Conservation (phyloP, 2,329 filamentous ascomycete genomes). For the Xylariaceae sp. region DNA sequence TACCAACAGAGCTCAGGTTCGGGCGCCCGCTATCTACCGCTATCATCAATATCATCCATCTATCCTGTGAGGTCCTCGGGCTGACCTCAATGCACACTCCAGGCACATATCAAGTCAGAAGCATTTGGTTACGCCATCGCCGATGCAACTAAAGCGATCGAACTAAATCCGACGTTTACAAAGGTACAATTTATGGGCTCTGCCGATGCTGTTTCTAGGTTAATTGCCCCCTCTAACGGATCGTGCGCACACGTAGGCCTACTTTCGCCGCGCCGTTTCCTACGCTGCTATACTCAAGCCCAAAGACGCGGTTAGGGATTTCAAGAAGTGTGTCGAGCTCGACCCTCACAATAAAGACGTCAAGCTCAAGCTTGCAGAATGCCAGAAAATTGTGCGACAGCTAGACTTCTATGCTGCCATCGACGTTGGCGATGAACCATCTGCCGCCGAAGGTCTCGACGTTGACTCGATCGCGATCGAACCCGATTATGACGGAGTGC, state of each 20-base stretch:
- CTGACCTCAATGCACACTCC: constrained; percentile 36
- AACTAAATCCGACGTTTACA: constrained; percentile 79
- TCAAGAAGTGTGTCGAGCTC: constrained; percentile 83
- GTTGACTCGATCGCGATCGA: constrained; percentile 82
- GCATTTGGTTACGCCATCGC: constrained; percentile 88
- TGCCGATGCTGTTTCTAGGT: not conserved
- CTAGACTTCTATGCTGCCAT: constrained; percentile 93
- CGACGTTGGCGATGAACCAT: constrained; percentile 86
- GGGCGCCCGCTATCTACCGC: constrained; percentile 27
- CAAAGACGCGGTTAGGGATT: constrained; percentile 84
- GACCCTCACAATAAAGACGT: constrained; percentile 87
- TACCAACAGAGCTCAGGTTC: constrained; percentile 90
- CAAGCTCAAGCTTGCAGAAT: constrained; percentile 84
- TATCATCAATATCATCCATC: constrained; percentile 9
- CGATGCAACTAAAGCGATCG: constrained; percentile 87
- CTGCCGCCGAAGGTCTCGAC: constrained; percentile 85
- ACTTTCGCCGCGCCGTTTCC: constrained; percentile 88
- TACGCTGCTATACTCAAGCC: constrained; percentile 87
- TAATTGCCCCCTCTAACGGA: constrained; percentile 7
- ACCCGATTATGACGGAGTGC: constrained; percentile 76
- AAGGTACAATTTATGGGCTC: constrained; percentile 58
- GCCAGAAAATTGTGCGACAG: constrained; percentile 89
- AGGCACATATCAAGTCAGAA: constrained; percentile 95
- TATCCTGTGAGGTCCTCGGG: constrained; percentile 38
- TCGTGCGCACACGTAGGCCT: constrained; percentile 56